Evolutionary conservation across 75 land plant genomes (phyloP), one percentile per base, ranked within the genome.

Genomic region (Cryptomeria japonica): DNA sequence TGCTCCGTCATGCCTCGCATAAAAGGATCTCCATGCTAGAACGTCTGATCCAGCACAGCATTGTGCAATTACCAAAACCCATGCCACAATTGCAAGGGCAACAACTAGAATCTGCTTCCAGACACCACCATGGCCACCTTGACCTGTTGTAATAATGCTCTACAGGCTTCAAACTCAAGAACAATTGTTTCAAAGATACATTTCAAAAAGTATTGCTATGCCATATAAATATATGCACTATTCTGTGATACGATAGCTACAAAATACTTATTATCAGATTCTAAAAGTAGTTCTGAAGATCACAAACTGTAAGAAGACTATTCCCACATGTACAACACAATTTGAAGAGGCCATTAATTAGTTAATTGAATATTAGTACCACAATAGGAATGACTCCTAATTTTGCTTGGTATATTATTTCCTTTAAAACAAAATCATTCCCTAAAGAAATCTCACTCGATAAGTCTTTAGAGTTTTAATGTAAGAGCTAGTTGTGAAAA

Each of bases 1-100:
- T 73, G 93, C 96, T 86, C 87, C 88, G 84, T 94, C 93, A 87
- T 95, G 93, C 4, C 90, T 91, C 53, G 93, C 93, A 94, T 97
- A 97, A 49, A 94, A 94, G 9, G 96, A 93, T 64, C 98, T 88
- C 99, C 99, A 97, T 79, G 92, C 91, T 38, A 96, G 83, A 56
- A 97, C 93, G 87, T 94, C 95, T 77, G 96, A 91, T 16, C 99
- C 98, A 19, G 89, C 86, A 86, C 93, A 94, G 79, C 98, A 96
- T 53, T 97, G 99, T 22, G 94, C 87, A 18, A 92, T 34, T 16
- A 90, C 90, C 41, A 93, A 89, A 83, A 89, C 87, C 91, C 96
- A 93, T 0, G 88, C 90, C 25, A 90, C 19, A 25, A 94, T 80
- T 37, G 91, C 83, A 72, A 92, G 91, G 51, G 42, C 84, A 37